These are phyloP conservation scores for Barbarea vulgaris DNA, from an alignment of 345 rosid species.

Conservation along the genomic window DNA sequence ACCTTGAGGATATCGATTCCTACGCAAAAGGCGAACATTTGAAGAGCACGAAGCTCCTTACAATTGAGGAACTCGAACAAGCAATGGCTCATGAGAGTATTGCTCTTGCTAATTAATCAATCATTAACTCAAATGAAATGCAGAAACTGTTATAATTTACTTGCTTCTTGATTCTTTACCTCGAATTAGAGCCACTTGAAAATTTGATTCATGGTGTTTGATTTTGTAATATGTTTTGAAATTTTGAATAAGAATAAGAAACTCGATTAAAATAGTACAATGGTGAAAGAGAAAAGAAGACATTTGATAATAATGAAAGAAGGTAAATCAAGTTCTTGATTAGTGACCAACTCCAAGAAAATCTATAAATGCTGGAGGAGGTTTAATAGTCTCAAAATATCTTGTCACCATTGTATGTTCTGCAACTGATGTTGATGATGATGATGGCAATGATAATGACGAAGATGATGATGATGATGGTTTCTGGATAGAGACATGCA, in stretches of 20 bases:
- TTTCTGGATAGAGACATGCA: constrained; percentile 49
- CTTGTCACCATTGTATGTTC: constrained; percentile 33
- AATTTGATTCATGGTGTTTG: background rate
- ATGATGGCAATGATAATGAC: constrained; percentile 29
- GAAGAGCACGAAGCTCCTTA: constrained; percentile 31
- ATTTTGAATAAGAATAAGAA: background rate
- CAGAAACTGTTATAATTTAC: constrained; percentile 6
- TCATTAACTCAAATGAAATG: background rate
- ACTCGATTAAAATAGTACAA: background rate
- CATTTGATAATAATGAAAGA: constrained; percentile 22
- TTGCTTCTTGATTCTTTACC: constrained; percentile 13
- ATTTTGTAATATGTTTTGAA: constrained; percentile 3
- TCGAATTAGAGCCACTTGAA: background rate
- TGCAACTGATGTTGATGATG: constrained; percentile 43
- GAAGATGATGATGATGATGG: constrained; percentile 41
- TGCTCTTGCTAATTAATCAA: background rate
- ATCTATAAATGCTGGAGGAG: constrained; percentile 59
- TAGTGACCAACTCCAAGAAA: constrained; percentile 60
- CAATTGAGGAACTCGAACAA: constrained; percentile 30
- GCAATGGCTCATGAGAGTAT: constrained; percentile 16
- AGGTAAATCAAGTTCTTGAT: constrained; percentile 27
- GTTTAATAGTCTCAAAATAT: constrained; percentile 23
- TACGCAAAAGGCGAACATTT: constrained; percentile 9
- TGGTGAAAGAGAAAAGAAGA: constrained; percentile 18
- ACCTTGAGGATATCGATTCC: constrained; percentile 22